Percentiles rank a stretch among this genome's conserved stretches.
These are phyloP conservation scores for Emydomyces testavorans DNA, from an alignment of 2,329 filamentous ascomycete genomes.

Conservation along the genomic window DNA sequence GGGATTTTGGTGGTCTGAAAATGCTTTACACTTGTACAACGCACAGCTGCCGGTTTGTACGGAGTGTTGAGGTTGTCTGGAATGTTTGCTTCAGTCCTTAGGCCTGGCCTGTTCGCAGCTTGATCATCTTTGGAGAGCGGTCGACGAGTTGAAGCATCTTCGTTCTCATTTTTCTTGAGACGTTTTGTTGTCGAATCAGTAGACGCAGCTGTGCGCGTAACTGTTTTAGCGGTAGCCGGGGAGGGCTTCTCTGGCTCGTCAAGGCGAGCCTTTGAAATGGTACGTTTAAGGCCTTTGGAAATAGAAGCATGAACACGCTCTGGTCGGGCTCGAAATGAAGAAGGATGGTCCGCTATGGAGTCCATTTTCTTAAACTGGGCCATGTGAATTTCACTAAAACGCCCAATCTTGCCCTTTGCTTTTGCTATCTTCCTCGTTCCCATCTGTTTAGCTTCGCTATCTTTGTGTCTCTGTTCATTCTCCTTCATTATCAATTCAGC, in stretches of 20 bases:
- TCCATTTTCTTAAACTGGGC: constrained; percentile 95
- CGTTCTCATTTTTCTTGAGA: constrained; percentile 52
- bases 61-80: constrained; percentile 58
- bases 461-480: constrained; percentile 42
- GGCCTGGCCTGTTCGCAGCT: constrained; percentile 19
- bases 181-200: constrained; percentile 48
- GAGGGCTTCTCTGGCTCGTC: constrained; percentile 46
- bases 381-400: constrained; percentile 78
- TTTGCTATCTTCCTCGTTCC: constrained; percentile 61
- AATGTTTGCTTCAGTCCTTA: constrained; percentile 36
- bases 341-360: constrained; percentile 78
- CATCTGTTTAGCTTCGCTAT: constrained; percentile 34
- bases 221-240: constrained; percentile 22
- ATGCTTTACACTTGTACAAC: constrained; percentile 45
- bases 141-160: constrained; percentile 58
- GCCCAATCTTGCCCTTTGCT: constrained; percentile 62
- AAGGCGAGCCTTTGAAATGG: constrained; percentile 52
- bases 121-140: constrained; percentile 18
- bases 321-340: constrained; percentile 50
- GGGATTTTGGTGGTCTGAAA: constrained; percentile 45
- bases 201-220: constrained; percentile 11
- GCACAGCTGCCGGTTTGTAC: constrained; percentile 61
- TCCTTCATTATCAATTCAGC: constrained; percentile 53
- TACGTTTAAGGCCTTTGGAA: constrained; percentile 39
- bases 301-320: constrained; percentile 32